Conservation (phyloP, 441 rosid genomes). For the Erysimum cheiri region DNA sequence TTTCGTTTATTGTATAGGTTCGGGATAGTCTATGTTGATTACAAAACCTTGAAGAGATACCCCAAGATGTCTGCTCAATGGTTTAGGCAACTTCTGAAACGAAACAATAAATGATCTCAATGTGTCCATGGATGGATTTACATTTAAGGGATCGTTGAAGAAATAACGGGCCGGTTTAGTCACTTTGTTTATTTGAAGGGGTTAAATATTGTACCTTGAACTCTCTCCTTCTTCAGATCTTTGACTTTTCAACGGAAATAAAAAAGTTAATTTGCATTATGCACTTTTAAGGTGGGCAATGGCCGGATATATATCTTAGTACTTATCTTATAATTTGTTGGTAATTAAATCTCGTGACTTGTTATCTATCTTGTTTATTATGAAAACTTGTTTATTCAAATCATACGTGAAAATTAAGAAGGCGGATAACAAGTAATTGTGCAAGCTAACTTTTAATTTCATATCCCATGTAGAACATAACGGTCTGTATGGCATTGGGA, state of each 20-base stretch:
- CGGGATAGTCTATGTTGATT: conserved; percentile 89
- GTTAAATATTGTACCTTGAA: conserved; percentile 19
- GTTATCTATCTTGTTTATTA: too few species aligned
- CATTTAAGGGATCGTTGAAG: not conserved
- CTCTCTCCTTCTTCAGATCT: not conserved
- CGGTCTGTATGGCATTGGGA: too few species aligned
- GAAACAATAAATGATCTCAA: conserved; percentile 41
- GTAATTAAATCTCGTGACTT: too few species aligned
- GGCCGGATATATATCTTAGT: too few species aligned
- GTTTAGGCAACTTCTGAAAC: conserved; percentile 70
- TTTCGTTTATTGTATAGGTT: conserved; percentile 44
- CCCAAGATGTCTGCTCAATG: conserved; percentile 95
- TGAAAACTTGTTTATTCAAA: too few species aligned
- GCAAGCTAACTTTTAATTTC: not conserved
- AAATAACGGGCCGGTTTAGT: conserved; percentile 9
- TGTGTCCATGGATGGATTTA: conserved; percentile 5
- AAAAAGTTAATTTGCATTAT: not conserved
- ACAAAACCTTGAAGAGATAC: conserved; percentile 65
- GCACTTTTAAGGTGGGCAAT: not conserved
- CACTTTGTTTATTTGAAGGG: conserved; percentile 7
- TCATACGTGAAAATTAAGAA: too few species aligned
- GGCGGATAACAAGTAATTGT: too few species aligned
- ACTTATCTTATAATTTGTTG: too few species aligned
- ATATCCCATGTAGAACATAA: not conserved
- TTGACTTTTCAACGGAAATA: conserved; percentile 19